Base-by-base conservation (phyloP, 2,329 filamentous ascomycete genomes). In the Xylariaceae sp. region DNA sequence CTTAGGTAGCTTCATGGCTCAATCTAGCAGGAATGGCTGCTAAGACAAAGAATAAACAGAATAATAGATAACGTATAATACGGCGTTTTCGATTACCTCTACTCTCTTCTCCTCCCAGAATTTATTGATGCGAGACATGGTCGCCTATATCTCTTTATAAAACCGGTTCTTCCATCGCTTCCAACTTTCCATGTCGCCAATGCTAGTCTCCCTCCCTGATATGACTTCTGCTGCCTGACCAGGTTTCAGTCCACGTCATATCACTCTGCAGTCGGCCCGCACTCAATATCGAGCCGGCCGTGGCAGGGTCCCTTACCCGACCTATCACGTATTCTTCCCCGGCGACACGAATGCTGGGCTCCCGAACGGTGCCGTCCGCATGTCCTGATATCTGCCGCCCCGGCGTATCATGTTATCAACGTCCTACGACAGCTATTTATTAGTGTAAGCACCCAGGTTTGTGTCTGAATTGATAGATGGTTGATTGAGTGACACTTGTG, bases 11-110 rank as follows among this genome's bases (percentile, higher is more conserved):
- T 52, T 18, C 7, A 42, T 47, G 39, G 45, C 42, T 37, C 13
- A 23, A 35, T 7, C 23, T 35, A 51, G 49, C 11, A 51, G 5
- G n/a, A 42, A 10, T 52, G 49, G 50, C 48, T 35, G 30, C 45
- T 60, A 55, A 60, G 1, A 17, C 11, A 13, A 42, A 42, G 48
- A 50, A 50, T 45, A n/a, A 52, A 39, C 35, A 53, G 39, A 13
- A 39, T 49, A 52, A 42, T 52, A 53, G 15, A 56, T 53, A 17
- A 34, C 49, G 10, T 13, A 13, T 45, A 52, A 45, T 45, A 55
- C 18, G 11, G 42, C 50, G 17, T 49, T 45, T 13, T 52, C 23
- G 13, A 42, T 18, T 17, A 7, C 17, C n/a, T 15, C 23, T 5
- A 35, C 39, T 11, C 9, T 37, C 18, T 30, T 17, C 17, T 13